A percentile compares a stretch with the other conserved stretches of the same genome.
Conservation (phyloP, 208 protist species). For the Trypanosoma congolense region DNA sequence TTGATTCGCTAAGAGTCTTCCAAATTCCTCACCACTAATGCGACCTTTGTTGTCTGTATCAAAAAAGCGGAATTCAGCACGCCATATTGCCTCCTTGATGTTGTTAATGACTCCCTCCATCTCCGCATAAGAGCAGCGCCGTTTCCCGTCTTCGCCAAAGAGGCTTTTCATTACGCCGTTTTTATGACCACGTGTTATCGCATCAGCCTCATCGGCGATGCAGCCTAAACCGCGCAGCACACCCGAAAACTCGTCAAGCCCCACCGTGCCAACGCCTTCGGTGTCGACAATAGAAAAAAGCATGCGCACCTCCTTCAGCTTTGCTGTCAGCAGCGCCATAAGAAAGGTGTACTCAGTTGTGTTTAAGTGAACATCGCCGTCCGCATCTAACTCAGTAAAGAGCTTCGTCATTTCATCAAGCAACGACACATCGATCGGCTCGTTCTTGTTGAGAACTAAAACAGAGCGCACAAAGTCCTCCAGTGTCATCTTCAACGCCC, state of each 20-base stretch:
- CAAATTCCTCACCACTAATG: constrained; percentile 73
- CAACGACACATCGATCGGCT: constrained; percentile 15
- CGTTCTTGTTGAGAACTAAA: constrained; percentile 41
- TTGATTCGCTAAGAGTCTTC: constrained; percentile 66
- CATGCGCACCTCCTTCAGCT: constrained; percentile 38
- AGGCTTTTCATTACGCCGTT: constrained; percentile 59
- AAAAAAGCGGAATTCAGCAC: constrained; percentile 73
- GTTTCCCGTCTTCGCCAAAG: constrained; percentile 42
- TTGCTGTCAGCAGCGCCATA: constrained; percentile 70
- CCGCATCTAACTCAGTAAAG: constrained; percentile 73
- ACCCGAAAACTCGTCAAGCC: constrained; percentile 63
- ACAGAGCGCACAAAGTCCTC: constrained; percentile 85
- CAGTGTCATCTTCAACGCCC: constrained; percentile 69
- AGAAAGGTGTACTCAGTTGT: constrained; percentile 81
- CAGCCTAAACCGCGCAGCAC: constrained; percentile 65
- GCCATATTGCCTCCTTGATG: constrained; percentile 73
- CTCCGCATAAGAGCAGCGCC: constrained; percentile 43
- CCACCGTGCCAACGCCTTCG: constrained; percentile 42
- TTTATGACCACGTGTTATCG: constrained; percentile 30
- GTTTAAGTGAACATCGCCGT: constrained; percentile 72
- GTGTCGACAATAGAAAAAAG: constrained; percentile 67
- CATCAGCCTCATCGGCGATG: constrained; percentile 25
- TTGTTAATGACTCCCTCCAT: constrained; percentile 41
- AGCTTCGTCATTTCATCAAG: constrained; percentile 37
- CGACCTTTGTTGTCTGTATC: constrained; percentile 38